phyloP scores from a whole-genome alignment of 73 alveolate genomes.

The Breviolum minutum region DNA sequence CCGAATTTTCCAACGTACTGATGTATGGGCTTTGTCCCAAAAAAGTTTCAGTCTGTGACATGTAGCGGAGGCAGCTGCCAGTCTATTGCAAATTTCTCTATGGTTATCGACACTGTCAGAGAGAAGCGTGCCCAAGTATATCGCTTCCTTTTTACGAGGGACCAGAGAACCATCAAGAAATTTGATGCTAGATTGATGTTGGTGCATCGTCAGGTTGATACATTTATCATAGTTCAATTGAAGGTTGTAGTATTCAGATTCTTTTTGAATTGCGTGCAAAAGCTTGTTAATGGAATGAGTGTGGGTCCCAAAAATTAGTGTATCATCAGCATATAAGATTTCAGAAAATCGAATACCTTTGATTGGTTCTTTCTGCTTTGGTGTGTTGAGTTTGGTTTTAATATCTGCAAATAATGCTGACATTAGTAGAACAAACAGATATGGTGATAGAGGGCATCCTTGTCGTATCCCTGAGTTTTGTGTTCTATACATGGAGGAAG shows the following conservation, averaged over 20 bases:
- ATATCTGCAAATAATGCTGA: not conserved
- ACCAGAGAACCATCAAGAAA: not conserved
- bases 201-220: not conserved
- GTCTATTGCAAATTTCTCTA: not conserved
- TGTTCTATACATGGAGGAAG: not conserved
- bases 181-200: not conserved
- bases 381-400: not conserved
- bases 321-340: conserved; percentile 24
- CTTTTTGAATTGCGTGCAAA: not conserved
- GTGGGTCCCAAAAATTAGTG: conserved; percentile 8
- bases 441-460: conserved; percentile 17
- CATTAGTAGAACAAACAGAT: not conserved
- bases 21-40: not conserved
- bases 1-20: conserved; percentile 6
- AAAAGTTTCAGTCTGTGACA: not conserved
- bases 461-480: conserved; percentile 41
- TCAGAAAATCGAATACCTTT: not conserved
- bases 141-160: not conserved
- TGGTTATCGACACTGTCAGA: not conserved
- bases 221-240: conserved; percentile 1
- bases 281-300: conserved; percentile 1
- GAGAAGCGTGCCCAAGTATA: not conserved
- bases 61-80: not conserved
- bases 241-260: not conserved
- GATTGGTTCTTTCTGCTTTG: conserved; percentile 15